Percentiles rank a stretch among this genome's conserved stretches.
These are phyloP conservation scores for Phoma sp. DNA, from an alignment of 2,329 filamentous ascomycete genomes.

Conservation along the genomic window DNA sequence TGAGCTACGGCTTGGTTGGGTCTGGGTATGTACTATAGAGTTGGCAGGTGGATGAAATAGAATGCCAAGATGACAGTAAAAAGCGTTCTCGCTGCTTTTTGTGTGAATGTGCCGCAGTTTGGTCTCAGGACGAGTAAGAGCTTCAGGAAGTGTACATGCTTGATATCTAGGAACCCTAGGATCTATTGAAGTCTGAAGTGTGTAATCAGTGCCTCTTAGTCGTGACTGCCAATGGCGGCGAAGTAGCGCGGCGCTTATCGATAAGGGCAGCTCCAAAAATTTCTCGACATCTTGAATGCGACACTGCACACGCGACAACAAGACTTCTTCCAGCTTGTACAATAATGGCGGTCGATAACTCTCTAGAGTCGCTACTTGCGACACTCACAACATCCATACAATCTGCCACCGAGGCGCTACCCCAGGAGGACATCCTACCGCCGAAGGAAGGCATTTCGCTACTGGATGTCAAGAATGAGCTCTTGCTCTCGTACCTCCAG, in stretches of 20 bases:
- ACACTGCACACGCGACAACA: not conserved
- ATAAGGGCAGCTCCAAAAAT: slow-evolving; percentile 13
- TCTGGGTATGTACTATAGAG: slow-evolving; percentile 4
- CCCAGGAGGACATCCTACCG: slow-evolving; percentile 69
- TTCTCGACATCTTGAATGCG: slow-evolving; percentile 5
- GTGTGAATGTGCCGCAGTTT: too few species aligned
- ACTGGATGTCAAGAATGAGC: slow-evolving; percentile 93
- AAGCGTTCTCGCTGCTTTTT: too few species aligned
- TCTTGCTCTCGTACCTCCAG: slow-evolving; percentile 95
- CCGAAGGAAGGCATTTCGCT: slow-evolving; percentile 89
- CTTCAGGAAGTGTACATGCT: too few species aligned
- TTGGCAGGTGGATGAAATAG: not conserved
- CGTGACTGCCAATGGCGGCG: not conserved
- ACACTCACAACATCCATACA: slow-evolving; percentile 68
- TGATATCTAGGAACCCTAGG: too few species aligned
- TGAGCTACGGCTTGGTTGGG: not conserved
- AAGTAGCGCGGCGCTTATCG: slow-evolving; percentile 1
- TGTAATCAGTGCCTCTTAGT: too few species aligned
- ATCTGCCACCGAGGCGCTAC: slow-evolving; percentile 60
- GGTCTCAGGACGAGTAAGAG: too few species aligned
- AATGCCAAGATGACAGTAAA: not conserved
- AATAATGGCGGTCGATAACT: slow-evolving; percentile 50
- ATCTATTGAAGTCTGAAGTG: too few species aligned
- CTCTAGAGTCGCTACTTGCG: slow-evolving; percentile 50
- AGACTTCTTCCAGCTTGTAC: not conserved